Evolutionary conservation across 2,329 filamentous ascomycete species (phyloP).

Genomic region (Neonectria sp.): DNA sequence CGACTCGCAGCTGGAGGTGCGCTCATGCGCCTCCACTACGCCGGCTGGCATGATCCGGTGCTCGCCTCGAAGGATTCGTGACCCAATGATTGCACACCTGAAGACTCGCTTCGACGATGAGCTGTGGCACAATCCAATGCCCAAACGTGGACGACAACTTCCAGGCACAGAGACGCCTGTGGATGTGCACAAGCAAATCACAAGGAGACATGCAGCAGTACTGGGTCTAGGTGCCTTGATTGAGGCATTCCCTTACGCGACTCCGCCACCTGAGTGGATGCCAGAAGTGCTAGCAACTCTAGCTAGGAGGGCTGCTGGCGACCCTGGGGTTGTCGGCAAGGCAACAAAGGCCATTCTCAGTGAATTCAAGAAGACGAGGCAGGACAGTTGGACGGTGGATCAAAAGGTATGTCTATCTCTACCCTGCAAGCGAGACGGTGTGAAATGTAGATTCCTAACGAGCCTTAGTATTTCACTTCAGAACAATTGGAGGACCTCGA

Average conservation of each 20-base stretch:
- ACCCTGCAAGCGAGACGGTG: not conserved
- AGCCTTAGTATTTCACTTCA: conserved; percentile 80
- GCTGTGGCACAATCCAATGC: conserved; percentile 88
- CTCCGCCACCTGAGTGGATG: conserved; percentile 93
- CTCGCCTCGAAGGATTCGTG: conserved; percentile 85
- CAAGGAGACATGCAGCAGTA: conserved; percentile 90
- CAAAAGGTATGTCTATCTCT: conserved; percentile 81
- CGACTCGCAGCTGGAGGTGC: conserved; percentile 93
- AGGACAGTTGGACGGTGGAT: conserved; percentile 98
- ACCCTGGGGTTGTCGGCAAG: conserved; percentile 93
- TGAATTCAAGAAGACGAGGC: conserved; percentile 99
- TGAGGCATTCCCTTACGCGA: conserved; percentile 96
- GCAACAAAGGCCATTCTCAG: conserved; percentile 94
- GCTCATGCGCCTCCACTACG: conserved; percentile 91
- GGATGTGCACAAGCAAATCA: conserved; percentile 81
- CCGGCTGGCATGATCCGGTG: conserved; percentile 98
- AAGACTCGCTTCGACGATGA: conserved; percentile 84
- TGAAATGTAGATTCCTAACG: conserved; percentile 45
- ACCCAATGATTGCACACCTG: conserved; percentile 81
- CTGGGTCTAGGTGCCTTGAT: conserved; percentile 91
- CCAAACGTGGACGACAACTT: conserved; percentile 75
- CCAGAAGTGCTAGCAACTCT: conserved; percentile 90
- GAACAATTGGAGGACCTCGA: conserved; percentile 97
- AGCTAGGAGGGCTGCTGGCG: conserved; percentile 87
- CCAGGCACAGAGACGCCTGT: conserved; percentile 78